These are phyloP conservation scores for Torulaspora quercuum DNA, from an alignment of 805 yeast genomes.

Conservation along the genomic window DNA sequence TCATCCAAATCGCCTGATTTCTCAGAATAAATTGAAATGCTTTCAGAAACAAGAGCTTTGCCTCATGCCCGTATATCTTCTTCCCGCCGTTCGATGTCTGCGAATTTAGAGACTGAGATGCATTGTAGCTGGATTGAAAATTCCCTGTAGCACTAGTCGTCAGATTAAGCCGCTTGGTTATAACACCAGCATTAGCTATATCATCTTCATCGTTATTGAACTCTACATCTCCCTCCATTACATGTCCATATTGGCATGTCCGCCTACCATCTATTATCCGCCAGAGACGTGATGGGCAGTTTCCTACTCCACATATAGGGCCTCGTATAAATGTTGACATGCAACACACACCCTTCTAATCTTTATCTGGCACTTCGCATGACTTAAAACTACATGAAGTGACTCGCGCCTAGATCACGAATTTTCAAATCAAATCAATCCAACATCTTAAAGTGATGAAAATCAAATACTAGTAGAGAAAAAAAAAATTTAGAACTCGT, in stretches of 20 bases:
- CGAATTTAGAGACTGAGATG: conserved; percentile 29
- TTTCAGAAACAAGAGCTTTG: conserved; percentile 42
- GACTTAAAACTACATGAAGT: too few relatives aligned
- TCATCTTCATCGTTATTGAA: conserved; percentile 80
- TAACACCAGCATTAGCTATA: conserved; percentile 37
- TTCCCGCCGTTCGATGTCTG: conserved; percentile 15
- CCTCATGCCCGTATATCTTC: conserved; percentile 48
- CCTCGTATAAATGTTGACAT: conserved; percentile 60
- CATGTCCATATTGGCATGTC: conserved; percentile 90
- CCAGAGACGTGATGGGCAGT: conserved; percentile 80
- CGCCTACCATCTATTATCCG: conserved; percentile 69
- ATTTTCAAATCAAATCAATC: too few relatives aligned
- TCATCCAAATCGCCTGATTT: conserved; percentile 44
- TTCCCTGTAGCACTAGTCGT: conserved; percentile 43
- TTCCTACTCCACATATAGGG: conserved; percentile 82
- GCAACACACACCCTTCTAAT: too few relatives aligned
- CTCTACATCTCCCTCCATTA: conserved; percentile 74
- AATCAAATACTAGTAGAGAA: too few relatives aligned
- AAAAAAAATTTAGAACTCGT: too few relatives aligned
- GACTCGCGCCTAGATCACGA: too few relatives aligned
- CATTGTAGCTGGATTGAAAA: conserved; percentile 35
- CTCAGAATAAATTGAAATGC: conserved; percentile 51
- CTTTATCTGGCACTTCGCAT: too few relatives aligned
- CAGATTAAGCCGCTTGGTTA: conserved; percentile 54
- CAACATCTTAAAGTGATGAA: too few relatives aligned